Evolutionary conservation across 148 eudicot genomes (phyloP), one percentile per base, ranked within the genome.

Genomic region (Beta vulgaris): DNA sequence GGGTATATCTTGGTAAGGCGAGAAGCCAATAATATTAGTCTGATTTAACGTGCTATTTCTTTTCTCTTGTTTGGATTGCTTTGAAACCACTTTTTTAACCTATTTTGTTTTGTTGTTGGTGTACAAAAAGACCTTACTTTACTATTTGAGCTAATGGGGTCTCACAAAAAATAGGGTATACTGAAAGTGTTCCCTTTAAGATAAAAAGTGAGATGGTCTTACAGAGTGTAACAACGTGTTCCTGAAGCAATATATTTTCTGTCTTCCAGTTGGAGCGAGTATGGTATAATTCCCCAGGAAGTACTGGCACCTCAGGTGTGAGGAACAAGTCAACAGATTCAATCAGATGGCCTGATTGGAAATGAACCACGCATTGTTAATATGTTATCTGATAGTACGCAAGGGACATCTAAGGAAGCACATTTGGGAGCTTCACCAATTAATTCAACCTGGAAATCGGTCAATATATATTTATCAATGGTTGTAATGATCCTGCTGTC

Each of bases 211-310:
- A n/a, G n/a, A n/a, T n/a, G n/a, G n/a, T n/a, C n/a, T n/a, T n/a
- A n/a, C n/a, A n/a, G n/a, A n/a, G n/a, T n/a, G n/a, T n/a, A n/a
- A 23, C 23, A 21, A 51, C n/a, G 57, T 10, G 26, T 63, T 19
- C 65, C 10, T 36, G n/a, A 46, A 35, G 35, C 61, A 48, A 29
- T 46, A 13, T 28, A 42, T 71, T 46, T 74, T 71, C 54, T 69
- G 48, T 68, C 14, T 76, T 59, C 32, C 84, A 95, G 98, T 83
- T 95, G 92, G 98, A 90, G 87, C 78, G 88, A 84, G 85, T 89
- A 42, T 95, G 98, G 98, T 88, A 88, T 60, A 88, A 90, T 81
- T 76, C 87, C 36, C 53, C 85, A n/a, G 83, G 82, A 73, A 75
- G 43, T 59, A 81, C 88, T 60, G 88, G 90, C 67, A 74, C 91